Percentiles rank a stretch among this genome's conserved stretches.
Evolutionary conservation across 352 stramenopile genomes (phyloP).

Genomic region (Phytopythium cucurbitacearum): DNA sequence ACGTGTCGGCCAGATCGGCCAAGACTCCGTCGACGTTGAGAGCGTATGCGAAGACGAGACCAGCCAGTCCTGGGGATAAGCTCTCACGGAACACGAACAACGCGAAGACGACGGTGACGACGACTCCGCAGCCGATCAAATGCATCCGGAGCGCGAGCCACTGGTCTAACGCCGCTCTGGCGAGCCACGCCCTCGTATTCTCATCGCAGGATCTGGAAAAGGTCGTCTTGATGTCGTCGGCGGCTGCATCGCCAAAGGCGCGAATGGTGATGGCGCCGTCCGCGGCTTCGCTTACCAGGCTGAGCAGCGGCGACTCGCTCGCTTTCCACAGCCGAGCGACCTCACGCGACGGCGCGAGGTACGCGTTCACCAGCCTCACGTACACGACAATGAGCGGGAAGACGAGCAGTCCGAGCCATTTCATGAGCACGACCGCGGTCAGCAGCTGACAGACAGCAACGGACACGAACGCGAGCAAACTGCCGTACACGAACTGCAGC

Average conservation of each 20-base stretch:
- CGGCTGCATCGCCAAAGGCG: conserved; percentile 17
- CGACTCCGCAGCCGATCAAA: conserved; percentile 32
- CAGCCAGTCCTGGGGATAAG: conserved; percentile 55
- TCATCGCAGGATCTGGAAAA: conserved; percentile 21
- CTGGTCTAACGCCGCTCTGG: conserved; percentile 13
- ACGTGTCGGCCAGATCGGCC: conserved; percentile 64
- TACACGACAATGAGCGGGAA: conserved; percentile 81
- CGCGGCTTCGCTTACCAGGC: conserved; percentile 31
- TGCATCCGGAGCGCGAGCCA: conserved; percentile 47
- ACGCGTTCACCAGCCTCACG: conserved; percentile 28
- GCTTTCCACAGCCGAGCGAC: conserved; percentile 36
- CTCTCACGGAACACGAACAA: conserved; percentile 35
- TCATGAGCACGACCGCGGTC: conserved; percentile 78
- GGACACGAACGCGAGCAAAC: conserved; percentile 57
- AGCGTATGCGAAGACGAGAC: conserved; percentile 84
- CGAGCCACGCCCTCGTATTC: conserved; percentile 23
- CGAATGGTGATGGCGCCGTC: conserved; percentile 35
- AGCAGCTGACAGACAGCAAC: conserved; percentile 59
- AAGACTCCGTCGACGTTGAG: conserved; percentile 78
- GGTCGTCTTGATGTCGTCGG: conserved; percentile 15
- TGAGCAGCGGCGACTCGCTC: conserved; percentile 32
- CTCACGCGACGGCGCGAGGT: conserved; percentile 35
- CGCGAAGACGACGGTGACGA: conserved; percentile 30
- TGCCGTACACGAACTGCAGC: conserved; percentile 29
- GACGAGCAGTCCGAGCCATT: conserved; percentile 69